Evolutionary conservation across 345 rosid genomes (phyloP).

Genomic region (Streptanthus diversifolius): DNA sequence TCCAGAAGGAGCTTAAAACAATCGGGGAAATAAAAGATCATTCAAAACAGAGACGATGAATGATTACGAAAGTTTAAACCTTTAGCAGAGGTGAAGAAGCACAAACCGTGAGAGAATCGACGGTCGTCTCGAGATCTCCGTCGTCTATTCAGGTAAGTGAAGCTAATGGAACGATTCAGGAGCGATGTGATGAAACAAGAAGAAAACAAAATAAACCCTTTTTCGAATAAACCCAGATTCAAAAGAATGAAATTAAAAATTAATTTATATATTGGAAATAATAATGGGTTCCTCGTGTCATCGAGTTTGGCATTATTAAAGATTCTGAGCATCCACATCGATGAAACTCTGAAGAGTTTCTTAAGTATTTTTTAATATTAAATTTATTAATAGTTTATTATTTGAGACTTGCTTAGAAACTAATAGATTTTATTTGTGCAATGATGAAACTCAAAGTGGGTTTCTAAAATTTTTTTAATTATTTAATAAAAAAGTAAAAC

Average conservation of each 20-base stretch:
- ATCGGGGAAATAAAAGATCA: background rate
- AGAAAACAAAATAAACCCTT: slow-evolving; percentile 9
- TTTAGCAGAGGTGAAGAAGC: background rate
- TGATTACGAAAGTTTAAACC: background rate
- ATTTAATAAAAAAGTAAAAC: too few species aligned
- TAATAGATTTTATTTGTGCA: too few species aligned
- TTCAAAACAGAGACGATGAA: background rate
- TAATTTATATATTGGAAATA: slow-evolving; percentile 7
- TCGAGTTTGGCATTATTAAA: background rate
- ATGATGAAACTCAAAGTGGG: too few species aligned
- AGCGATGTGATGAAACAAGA: background rate
- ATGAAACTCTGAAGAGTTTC: too few species aligned
- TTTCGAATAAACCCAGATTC: slow-evolving; percentile 3
- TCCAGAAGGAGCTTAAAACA: background rate
- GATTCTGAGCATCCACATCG: too few species aligned
- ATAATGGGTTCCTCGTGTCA: background rate
- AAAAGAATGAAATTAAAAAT: background rate
- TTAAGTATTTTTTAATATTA: too few species aligned
- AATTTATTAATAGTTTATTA: too few species aligned
- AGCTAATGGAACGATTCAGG: background rate
- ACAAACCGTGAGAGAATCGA: slow-evolving; percentile 21
- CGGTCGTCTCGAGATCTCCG: slow-evolving; percentile 21
- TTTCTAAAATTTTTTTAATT: too few species aligned
- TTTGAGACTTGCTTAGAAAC: too few species aligned
- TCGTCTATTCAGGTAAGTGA: background rate